phyloP scores from a whole-genome alignment of 805 yeast genomes.

The Naumovozyma dairenensis region DNA sequence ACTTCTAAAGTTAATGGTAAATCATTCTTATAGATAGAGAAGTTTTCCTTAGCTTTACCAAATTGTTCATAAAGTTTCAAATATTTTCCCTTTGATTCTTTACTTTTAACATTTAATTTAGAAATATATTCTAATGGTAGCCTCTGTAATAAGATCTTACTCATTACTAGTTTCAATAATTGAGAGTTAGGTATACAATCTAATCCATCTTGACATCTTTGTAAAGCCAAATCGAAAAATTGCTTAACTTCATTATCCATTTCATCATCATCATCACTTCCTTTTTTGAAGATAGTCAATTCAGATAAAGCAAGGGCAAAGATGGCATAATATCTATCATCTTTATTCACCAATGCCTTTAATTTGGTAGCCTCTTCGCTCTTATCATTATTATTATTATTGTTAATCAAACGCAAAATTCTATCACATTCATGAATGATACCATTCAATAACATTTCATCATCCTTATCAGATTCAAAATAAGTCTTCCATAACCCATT shows the following conservation, averaged over 20 bases:
- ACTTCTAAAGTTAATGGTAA: slow-evolving; percentile 38
- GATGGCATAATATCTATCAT: slow-evolving; percentile 54
- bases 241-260: slow-evolving; percentile 34
- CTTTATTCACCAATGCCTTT: slow-evolving; percentile 17
- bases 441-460: slow-evolving; percentile 64
- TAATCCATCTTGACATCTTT: slow-evolving; percentile 53
- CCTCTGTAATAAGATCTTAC: slow-evolving; percentile 46
- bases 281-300: slow-evolving; percentile 43
- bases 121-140: slow-evolving; percentile 52
- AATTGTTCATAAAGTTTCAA: slow-evolving; percentile 34
- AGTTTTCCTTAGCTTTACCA: slow-evolving; percentile 38
- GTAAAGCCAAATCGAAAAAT: slow-evolving; percentile 62
- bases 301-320: slow-evolving; percentile 67
- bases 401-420: not conserved
- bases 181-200: slow-evolving; percentile 38
- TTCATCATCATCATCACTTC: slow-evolving; percentile 22
- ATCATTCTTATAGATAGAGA: slow-evolving; percentile 34
- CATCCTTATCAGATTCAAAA: slow-evolving; percentile 44
- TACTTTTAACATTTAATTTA: slow-evolving; percentile 35
- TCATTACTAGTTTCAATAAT: slow-evolving; percentile 41
- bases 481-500: slow-evolving; percentile 64
- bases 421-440: slow-evolving; percentile 83
- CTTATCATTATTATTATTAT: not conserved
- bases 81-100: slow-evolving; percentile 21
- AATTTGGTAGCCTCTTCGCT: slow-evolving; percentile 29